Evolutionary conservation across 1,284 basidiomycete genomes (phyloP).

Genomic region (Tranzscheliella williamsii): DNA sequence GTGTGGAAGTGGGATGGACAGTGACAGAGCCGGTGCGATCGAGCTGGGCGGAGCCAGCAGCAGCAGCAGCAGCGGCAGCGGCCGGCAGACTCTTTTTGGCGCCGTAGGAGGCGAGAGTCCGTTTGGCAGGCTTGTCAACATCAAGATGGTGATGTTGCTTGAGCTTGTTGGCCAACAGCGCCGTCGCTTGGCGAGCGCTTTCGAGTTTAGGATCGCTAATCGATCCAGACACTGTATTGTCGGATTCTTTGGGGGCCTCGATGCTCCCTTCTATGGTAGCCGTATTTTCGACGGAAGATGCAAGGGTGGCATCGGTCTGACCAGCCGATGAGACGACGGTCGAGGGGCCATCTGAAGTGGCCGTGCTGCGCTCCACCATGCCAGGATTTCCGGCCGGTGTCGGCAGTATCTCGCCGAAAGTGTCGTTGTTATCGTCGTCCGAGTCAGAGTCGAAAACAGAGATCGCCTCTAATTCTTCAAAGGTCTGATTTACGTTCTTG

Average conservation of each 20-base stretch:
- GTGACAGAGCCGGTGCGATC: slow-evolving; percentile 15
- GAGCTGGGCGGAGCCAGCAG: slow-evolving; percentile 11
- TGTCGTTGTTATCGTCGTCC: slow-evolving; percentile 5
- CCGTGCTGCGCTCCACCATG: no score
- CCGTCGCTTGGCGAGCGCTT: slow-evolving; percentile 22
- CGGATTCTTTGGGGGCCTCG: slow-evolving; percentile 1
- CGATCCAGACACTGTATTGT: slow-evolving; percentile 20
- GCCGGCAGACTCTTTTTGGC: slow-evolving; percentile 41
- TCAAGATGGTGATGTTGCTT: slow-evolving; percentile 21
- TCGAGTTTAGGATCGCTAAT: slow-evolving; percentile 20
- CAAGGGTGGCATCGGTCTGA: no score
- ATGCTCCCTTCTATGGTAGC: no score
- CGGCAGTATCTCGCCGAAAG: no score
- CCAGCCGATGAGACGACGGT: no score
- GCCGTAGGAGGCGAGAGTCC: slow-evolving; percentile 33
- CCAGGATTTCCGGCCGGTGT: no score
- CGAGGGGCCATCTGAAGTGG: no score
- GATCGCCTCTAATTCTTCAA: slow-evolving; percentile 2
- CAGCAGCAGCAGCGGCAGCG: slow-evolving; percentile 8
- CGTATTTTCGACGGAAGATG: no score
- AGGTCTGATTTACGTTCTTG: not conserved
- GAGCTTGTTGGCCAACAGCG: slow-evolving; percentile 13
- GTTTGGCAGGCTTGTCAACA: slow-evolving; percentile 32
- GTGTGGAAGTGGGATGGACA: slow-evolving; percentile 35
- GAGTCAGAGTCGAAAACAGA: slow-evolving; percentile 18